Evolutionary conservation across 805 yeast genomes (phyloP), one percentile per base, ranked within the genome.

Genomic region (Candida manassasensis): DNA sequence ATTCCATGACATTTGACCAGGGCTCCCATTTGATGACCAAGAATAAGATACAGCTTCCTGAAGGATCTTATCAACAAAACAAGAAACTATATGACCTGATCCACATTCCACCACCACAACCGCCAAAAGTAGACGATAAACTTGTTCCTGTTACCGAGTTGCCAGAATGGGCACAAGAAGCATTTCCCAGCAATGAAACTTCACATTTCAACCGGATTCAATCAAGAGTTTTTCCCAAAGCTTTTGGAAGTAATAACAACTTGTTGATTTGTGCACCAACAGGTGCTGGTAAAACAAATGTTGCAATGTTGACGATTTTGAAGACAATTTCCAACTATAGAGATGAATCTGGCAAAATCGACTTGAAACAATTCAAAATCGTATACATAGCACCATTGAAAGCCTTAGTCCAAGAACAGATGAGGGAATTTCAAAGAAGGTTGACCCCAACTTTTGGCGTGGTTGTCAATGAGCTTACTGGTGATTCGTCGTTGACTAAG

Each of bases 231-330:
- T 86, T 61, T 44, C 93, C 93, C 1, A 52, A 66, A n/a, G 96
- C 95, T 0, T 85, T 90, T 44, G 50, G 69, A 3, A 61, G 74
- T 1, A 93, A 85, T 50, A 69, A 71, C 4, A 90, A 89, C 49
- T 54, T 93, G 26, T 62, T 90, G 12, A 64, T 90, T 47, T 90
- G 97, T 71, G 97, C 98, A 1, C 98, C 98, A 5, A 90, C 98
- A 0, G 98, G 98, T 64, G 96, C 96, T 2, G 98, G 98, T 63
- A 90, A 90, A 55, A 90, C 98, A 15, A 93, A 93, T 55, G 96
- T 93, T 19, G 99, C 99, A 0, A 76, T 93, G 80, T 59, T 93
- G 30, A 68, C 96, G 0, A 70, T 85, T 4, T 63, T 89, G n/a
- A 61, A 81, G 32, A 66, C 83, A 0, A 53, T 89, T 14, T 61